Base-by-base conservation (phyloP, 2,329 filamentous ascomycete genomes). In the Helminthosporium solani region DNA sequence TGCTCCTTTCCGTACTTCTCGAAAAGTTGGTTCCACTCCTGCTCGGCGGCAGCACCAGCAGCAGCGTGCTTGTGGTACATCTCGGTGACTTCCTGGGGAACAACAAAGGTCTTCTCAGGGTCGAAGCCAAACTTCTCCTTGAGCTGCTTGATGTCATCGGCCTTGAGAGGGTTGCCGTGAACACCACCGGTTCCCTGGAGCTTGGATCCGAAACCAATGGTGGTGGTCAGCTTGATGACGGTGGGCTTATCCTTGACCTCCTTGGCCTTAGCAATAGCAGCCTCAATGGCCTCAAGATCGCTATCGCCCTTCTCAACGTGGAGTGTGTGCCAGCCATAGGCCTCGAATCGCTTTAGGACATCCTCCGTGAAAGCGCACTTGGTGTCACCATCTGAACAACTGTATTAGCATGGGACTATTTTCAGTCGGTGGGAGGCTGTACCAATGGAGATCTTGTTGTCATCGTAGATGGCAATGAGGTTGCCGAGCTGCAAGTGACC, bases 401-500 rank as follows among this genome's bases (percentile, higher is more conserved):
- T 14, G 11, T 9, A 43, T 65, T 53, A 66, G 58, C 35, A 25
- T 30, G 11, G 16, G n/a, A 14, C 7, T 11, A 42, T 19, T 1
- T 9, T 3, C 33, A 18, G 12, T 19, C 19, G 12, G 8, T 19
- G 18, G 28, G 33, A 27, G 40, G 21, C 50, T 80, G 70, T 70
- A 85, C 83, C 82, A 64, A 85, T 85, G 58, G 83, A 95, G 70
- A 99, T 97, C 75, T 96, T 88, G 84, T 99, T 99, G 81, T 99
- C 94, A 71, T 99, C 94, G 75, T 92, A 99, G 76, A 99, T 82
- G 75, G 83, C 85, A 75, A 97, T 97, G 68, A 99, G 81, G 82
- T 97, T 99, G 71, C 92, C 94, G 57, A 99, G 85, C 82, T 97
- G 88, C 74, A 97, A 82, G 79, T 99, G 94, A 70, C 94, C 94